Base-by-base conservation (phyloP, 495 filamentous ascomycete genomes). In the Paragyromitra xinjiangensis region DNA sequence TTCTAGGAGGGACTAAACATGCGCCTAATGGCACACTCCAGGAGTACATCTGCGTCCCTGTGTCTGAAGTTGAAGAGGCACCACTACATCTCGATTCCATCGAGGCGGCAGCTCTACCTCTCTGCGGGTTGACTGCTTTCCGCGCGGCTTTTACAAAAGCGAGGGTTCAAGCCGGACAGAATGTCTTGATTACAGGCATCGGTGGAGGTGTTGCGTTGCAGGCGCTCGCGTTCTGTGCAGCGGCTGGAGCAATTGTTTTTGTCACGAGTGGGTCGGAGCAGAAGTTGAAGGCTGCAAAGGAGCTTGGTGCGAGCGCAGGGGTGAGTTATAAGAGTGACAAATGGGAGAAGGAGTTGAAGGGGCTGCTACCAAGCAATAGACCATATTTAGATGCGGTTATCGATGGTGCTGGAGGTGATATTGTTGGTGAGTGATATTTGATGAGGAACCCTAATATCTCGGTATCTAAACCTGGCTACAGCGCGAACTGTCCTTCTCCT, bases 71-170 rank as follows among this genome's bases (percentile, higher is more conserved):
- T 7, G 93, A 94, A 73, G 86, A 88, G 72, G 90, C 89, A 16
- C 94, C 94, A 2, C 85, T 81, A 66, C 92, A 97, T 84, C 84
- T 98, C 7, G 86, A 84, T 0, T 84, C 90, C 69, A 86, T 86
- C 0, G 93, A 97, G 84, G 93, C 91, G 0, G 94, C 94, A 0
- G 93, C 92, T 14, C 78, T 98, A 40, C 94, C 94, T 1, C 83
- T 97, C 42, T 91, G 91, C 0, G 94, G 93, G 0, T 81, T 97
- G 77, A 98, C 94, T n/a, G 94, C 86, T 11, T 98, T 92, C 92
- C 85, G 94, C 44, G 94, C 94, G 0, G 84, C 94, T 66, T 87
- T 94, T 24, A 91, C 86, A 1, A 98, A 95, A 81, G 88, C 85
- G 0, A 88, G 89, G 76, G 88, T 90, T 0, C 75, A 84, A 19